Conservation (phyloP, 306 rosid genomes). For the Cucumis sativus region Cucumber_9930_V3 NC_026661.2:20035001-20035500, state of each 20-base stretch:
- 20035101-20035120: constrained; percentile 60
- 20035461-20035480: constrained; percentile 82
- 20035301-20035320: constrained; percentile 61
- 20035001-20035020: neutral
- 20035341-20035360: constrained; percentile 85
- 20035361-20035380: constrained; percentile 90
- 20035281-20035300: constrained; percentile 78
- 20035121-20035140: constrained; percentile 73
- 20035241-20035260: constrained; percentile 63
- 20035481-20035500: constrained; percentile 81
- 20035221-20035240: constrained; percentile 55
- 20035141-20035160: constrained; percentile 79
- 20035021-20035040: constrained; percentile 1
- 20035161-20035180: constrained; percentile 72
- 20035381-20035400: constrained; percentile 97
- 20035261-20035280: constrained; percentile 66
- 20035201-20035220: constrained; percentile 68
- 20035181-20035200: constrained; percentile 72
- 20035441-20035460: constrained; percentile 98
- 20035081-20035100: constrained; percentile 33
- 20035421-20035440: constrained; percentile 92
- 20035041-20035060: neutral
- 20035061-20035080: constrained; percentile 19
- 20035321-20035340: constrained; percentile 84
- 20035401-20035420: constrained; percentile 93